These are phyloP conservation scores for Chrysosphaeria jannelii DNA, from an alignment of 2,329 filamentous ascomycete genomes.

Conservation along the genomic window DNA sequence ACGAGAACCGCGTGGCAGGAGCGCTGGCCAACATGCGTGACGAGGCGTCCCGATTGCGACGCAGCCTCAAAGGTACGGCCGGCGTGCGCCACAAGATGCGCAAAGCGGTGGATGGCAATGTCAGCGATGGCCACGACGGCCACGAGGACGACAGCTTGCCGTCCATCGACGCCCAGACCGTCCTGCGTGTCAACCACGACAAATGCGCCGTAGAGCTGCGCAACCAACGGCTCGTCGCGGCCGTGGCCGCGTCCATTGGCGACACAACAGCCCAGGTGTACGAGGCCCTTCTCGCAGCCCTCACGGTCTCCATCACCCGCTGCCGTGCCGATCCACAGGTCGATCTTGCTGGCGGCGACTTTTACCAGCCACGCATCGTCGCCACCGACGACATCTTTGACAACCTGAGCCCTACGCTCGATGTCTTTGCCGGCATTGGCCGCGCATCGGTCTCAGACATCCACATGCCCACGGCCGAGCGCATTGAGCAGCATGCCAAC, in stretches of 20 bases:
- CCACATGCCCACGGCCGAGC: constrained; percentile 17
- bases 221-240: constrained; percentile 44
- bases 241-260: constrained; percentile 40
- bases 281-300: constrained; percentile 32
- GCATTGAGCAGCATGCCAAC: constrained; percentile 10
- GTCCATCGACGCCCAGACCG: constrained; percentile 27
- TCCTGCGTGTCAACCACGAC: constrained; percentile 57
- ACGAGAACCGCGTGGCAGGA: constrained; percentile 22
- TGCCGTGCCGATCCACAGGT: constrained; percentile 30
- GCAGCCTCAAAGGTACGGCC: constrained; percentile 16
- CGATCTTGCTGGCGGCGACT: constrained; percentile 12
- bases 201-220: constrained; percentile 61
- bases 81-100: constrained; percentile 18
- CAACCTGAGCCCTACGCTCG: constrained; percentile 18
- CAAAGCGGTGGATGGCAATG: constrained; percentile 21
- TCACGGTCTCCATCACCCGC: constrained; percentile 36
- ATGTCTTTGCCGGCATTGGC: constrained; percentile 25
- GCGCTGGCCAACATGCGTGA: constrained; percentile 22
- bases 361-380: constrained; percentile 10
- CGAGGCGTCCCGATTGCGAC: constrained; percentile 19
- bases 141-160: constrained; percentile 6
- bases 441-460: constrained; percentile 18
- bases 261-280: constrained; percentile 53
- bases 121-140: constrained; percentile 14
- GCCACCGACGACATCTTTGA: constrained; percentile 26